phyloP scores from a whole-genome alignment of 2,329 filamentous ascomycete species.

The Botrytis elliptica region DNA sequence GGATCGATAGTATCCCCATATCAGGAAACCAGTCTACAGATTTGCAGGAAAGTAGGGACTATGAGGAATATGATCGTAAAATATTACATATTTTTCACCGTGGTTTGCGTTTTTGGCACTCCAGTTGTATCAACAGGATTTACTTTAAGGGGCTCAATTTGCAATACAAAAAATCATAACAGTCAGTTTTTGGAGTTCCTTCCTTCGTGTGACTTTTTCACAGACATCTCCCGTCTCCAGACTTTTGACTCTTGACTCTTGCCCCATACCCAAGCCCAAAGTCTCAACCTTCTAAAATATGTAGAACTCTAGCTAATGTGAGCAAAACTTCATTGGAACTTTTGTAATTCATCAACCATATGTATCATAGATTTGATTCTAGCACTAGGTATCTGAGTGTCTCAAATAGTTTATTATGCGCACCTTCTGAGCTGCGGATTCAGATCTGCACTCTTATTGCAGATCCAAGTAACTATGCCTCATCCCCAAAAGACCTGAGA shows the following conservation, averaged over 20 bases:
- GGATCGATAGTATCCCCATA: too few species aligned
- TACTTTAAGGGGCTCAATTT: not conserved
- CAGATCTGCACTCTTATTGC: not conserved
- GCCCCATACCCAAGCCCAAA: not conserved
- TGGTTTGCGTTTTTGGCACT: fast-evolving
- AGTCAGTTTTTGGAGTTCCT: not conserved
- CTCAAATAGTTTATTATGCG: fast-evolving
- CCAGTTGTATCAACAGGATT: not conserved
- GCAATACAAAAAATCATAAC: not conserved
- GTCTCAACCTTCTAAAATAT: not conserved
- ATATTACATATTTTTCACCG: too few species aligned
- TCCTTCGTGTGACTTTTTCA: not conserved
- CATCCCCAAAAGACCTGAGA: not conserved
- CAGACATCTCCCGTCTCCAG: too few species aligned
- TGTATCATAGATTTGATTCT: fast-evolving
- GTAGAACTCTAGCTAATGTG: not conserved
- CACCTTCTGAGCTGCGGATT: not conserved
- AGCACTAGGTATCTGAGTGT: fast-evolving
- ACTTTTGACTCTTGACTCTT: too few species aligned
- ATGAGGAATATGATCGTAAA: not conserved
- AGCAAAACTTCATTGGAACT: not conserved
- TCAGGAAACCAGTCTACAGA: not conserved
- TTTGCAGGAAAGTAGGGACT: too few species aligned
- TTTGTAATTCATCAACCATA: fast-evolving
- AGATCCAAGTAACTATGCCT: not conserved